Percentiles rank a stretch among this genome's conserved stretches.
Conservation (phyloP, 331 rosid species). For the Malus hybrid region DNA sequence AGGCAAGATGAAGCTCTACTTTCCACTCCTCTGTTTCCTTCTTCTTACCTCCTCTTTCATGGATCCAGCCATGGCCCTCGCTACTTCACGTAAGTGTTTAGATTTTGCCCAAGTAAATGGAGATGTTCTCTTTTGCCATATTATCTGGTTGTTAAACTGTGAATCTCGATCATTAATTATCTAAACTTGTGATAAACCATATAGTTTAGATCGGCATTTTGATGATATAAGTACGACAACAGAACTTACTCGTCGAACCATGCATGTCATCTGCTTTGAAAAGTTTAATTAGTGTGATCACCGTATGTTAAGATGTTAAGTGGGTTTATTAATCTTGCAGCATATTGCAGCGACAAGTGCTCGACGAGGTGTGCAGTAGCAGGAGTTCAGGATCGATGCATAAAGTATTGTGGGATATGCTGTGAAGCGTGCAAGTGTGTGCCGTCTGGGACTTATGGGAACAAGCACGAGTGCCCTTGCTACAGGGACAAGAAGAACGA, state of each 20-base stretch:
- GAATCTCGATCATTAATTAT: too few species aligned
- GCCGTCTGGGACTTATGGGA: slow-evolving; percentile 75
- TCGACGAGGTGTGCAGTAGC: slow-evolving; percentile 44
- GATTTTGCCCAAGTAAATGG: too few species aligned
- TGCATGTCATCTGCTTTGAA: not conserved
- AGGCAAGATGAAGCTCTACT: slow-evolving; percentile 35
- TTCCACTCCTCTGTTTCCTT: slow-evolving; percentile 37
- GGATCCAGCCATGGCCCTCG: slow-evolving; percentile 27
- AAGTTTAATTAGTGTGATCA: too few species aligned
- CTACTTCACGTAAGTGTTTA: slow-evolving; percentile 22
- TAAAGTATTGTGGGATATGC: slow-evolving; percentile 64
- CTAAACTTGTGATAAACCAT: too few species aligned
- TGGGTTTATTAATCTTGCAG: slow-evolving; percentile 9
- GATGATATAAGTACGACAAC: too few species aligned
- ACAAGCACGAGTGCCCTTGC: slow-evolving; percentile 85
- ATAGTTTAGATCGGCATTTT: too few species aligned
- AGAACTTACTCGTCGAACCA: not conserved
- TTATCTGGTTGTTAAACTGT: not conserved
- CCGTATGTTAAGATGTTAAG: too few species aligned
- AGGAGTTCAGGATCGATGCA: slow-evolving; percentile 52
- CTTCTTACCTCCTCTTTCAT: slow-evolving; percentile 39
- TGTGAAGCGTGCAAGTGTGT: slow-evolving; percentile 67
- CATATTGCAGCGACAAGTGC: slow-evolving; percentile 43
- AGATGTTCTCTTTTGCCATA: not conserved
- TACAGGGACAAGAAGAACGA: slow-evolving; percentile 55